Base-by-base conservation (phyloP, 192 early-diverging fungal genomes). In the Phycomyces nitens region DNA sequence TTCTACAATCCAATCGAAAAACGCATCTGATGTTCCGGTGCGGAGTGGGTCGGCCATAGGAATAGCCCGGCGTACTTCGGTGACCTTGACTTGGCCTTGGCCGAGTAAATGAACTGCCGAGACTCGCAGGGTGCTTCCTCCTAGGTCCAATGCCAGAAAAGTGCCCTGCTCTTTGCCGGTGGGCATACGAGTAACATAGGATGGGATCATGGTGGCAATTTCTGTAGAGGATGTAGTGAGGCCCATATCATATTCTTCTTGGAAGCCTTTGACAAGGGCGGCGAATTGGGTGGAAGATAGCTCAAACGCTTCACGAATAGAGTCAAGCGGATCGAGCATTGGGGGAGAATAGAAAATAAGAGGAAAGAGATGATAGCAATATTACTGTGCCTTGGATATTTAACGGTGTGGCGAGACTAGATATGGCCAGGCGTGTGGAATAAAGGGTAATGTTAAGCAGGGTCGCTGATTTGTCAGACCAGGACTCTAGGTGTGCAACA, bases 121-220 rank as follows among this genome's bases (percentile, higher is more conserved):
- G 18, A 96, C 92, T 49, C 95, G 89, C 63, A 99, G 86, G 79
- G 95, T 96, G 44, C 93, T 94, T 26, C 95, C 95, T 51, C 97
- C 95, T 57, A 97, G 77, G 68, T 97, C 95, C 50, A 99, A 80
- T 4, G 95, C 94, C 56, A 94, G 81, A 82, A 86, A 95, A 27
- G 85, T 82, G 27, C 97, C 97, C 16, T 74, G 83, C 71, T 99
- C 95, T 47, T 72, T 79, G 23, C 95, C 94, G 16, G 79, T 86
- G 6, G 97, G 95, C 10, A 88, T 74, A 51, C 77, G 71, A 12
- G 86, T 82, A 64, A 96, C 90, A 74, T 84, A 96, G 5, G 93
- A 92, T 26, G 94, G 97, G 63, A 97, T 89, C 94, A 95, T 95
- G 52, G 84, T 87, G 53, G 75, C 62, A 29, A 77, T 54, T 50